phyloP scores from a whole-genome alignment of 805 yeast genomes.

The Candida golubevii region DNA sequence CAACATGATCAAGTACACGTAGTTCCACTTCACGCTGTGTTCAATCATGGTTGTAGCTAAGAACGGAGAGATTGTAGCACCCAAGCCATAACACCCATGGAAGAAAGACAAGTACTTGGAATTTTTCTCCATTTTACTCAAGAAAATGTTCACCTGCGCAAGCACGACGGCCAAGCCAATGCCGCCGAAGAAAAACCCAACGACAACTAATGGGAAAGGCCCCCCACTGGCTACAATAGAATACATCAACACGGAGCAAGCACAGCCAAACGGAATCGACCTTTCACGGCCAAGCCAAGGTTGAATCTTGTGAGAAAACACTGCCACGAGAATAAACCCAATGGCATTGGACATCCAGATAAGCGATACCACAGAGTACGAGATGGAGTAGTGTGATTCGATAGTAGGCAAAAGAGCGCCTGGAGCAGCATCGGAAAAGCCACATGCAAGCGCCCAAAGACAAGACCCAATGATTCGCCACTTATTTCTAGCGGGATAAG shows the following conservation, averaged over 20 bases:
- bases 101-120: slow-evolving; percentile 19
- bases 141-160: slow-evolving; percentile 21
- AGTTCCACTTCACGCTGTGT: slow-evolving; percentile 17
- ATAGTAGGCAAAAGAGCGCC: slow-evolving; percentile 22
- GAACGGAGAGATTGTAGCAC: slow-evolving; percentile 23
- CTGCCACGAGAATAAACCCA: slow-evolving; percentile 19
- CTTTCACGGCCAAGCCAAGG: slow-evolving; percentile 16
- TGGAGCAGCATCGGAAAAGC: slow-evolving; percentile 20
- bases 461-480: slow-evolving; percentile 17
- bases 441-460: slow-evolving; percentile 16
- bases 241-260: slow-evolving; percentile 13
- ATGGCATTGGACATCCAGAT: slow-evolving; percentile 21
- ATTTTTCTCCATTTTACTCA: slow-evolving; percentile 20
- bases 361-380: slow-evolving; percentile 19
- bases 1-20: slow-evolving; percentile 17
- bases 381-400: slow-evolving; percentile 17
- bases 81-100: slow-evolving; percentile 25
- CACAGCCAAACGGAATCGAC: slow-evolving; percentile 16
- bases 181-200: slow-evolving; percentile 23
- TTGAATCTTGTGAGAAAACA: slow-evolving; percentile 15
- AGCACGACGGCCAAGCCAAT: slow-evolving; percentile 20
- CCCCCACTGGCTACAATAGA: slow-evolving; percentile 19
- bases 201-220: slow-evolving; percentile 20
- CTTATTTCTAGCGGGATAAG: slow-evolving; percentile 15
- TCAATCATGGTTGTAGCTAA: slow-evolving; percentile 19